These are phyloP conservation scores for Trichoderma sp. DNA, from an alignment of 2,329 filamentous ascomycete species.

Conservation along the genomic window DNA sequence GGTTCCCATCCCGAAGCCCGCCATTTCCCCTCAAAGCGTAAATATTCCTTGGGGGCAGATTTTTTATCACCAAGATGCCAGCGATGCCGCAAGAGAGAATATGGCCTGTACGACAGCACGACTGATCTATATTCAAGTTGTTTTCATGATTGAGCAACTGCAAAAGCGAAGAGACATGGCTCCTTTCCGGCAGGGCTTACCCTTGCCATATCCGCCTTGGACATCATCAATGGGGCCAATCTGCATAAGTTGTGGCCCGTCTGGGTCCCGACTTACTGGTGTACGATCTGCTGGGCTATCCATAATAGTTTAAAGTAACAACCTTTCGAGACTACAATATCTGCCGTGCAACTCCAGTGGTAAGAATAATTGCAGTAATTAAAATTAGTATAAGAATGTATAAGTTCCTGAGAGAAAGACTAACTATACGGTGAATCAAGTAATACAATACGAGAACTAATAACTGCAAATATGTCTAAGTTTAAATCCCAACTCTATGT, in stretches of 20 bases:
- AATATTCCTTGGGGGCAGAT: no score
- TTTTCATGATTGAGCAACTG: neutral
- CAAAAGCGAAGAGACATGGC: neutral
- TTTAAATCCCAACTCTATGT: neutral
- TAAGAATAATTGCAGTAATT: neutral
- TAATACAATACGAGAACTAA: neutral
- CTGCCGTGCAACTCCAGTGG: neutral
- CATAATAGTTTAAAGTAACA: neutral
- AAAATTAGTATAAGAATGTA: neutral
- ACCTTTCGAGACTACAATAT: neutral
- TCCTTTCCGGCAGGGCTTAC: neutral
- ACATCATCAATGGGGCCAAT: neutral
- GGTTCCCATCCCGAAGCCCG: no score
- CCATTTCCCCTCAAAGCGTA: no score
- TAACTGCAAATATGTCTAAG: neutral
- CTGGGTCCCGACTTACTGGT: neutral
- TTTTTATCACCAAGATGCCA: no score
- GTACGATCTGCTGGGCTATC: neutral
- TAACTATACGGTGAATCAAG: no score
- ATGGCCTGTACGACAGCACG: neutral
- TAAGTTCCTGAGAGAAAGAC: no score
- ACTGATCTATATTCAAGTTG: neutral
- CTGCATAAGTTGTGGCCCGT: neutral
- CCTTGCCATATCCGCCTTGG: neutral
- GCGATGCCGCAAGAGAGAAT: neutral